phyloP scores from a whole-genome alignment of 1,284 basidiomycete genomes.

The Taiwanofungus camphoratus region DNA sequence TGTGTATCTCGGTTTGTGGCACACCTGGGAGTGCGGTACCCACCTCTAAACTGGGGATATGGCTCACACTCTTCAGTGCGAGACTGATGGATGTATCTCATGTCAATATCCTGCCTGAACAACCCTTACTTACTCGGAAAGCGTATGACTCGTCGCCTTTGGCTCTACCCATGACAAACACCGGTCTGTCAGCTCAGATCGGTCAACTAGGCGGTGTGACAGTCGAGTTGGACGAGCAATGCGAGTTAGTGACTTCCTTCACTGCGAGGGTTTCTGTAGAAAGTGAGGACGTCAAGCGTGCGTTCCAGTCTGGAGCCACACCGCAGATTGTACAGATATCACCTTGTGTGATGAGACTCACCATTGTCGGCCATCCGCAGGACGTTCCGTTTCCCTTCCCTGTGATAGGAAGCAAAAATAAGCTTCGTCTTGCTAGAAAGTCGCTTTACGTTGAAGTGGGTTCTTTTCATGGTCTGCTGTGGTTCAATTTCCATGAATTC shows the following conservation, averaged over 20 bases:
- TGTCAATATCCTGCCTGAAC: conserved; percentile 28
- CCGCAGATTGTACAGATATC: conserved; percentile 26
- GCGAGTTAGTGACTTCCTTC: conserved; percentile 23
- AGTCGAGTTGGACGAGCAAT: conserved; percentile 29
- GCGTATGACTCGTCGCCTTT: background rate
- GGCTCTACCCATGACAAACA: background rate
- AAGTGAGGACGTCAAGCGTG: conserved; percentile 15
- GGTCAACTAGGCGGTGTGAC: conserved; percentile 5
- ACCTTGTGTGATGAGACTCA: conserved; percentile 28
- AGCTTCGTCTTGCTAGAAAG: conserved; percentile 42
- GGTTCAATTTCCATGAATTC: conserved; percentile 17
- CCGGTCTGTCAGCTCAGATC: conserved; percentile 3
- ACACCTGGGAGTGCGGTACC: conserved; percentile 18
- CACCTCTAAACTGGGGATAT: conserved; percentile 22
- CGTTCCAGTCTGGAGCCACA: conserved; percentile 19
- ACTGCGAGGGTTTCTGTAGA: conserved; percentile 23
- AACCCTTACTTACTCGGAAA: conserved; percentile 5
- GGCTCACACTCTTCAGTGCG: conserved; percentile 26
- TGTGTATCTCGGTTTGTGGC: conserved; percentile 26
- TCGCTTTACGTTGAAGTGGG: conserved; percentile 49
- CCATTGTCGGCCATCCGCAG: conserved; percentile 22
- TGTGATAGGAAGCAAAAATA: conserved; percentile 27
- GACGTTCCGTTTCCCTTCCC: conserved; percentile 31
- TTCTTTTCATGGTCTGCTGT: background rate
- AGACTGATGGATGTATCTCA: conserved; percentile 25